phyloP scores from a whole-genome alignment of 23 red algal genomes.

The Chondrus crispus region DNA sequence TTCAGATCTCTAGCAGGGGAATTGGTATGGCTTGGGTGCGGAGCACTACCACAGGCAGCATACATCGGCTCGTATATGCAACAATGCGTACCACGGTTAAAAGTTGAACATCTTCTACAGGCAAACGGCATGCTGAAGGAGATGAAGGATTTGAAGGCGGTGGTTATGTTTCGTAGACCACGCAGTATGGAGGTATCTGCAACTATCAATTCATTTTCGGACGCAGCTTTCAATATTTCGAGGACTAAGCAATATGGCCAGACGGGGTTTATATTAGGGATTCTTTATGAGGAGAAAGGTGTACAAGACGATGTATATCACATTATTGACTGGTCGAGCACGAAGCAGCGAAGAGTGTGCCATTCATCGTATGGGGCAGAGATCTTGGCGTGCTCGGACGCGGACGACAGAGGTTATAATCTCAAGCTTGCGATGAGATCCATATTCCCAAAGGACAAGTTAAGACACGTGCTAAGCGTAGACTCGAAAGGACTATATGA shows the following conservation, averaged over 20 bases:
- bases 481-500: conserved; percentile 18
- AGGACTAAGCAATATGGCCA: background rate
- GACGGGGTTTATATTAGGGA: background rate
- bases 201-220: background rate
- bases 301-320: background rate
- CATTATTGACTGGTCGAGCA: conserved; percentile 11
- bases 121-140: background rate
- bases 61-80: background rate
- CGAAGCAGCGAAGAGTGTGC: background rate
- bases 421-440: background rate
- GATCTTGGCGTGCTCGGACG: conserved; percentile 23
- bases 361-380: conserved; percentile 19
- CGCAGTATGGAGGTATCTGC: background rate
- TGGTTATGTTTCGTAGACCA: background rate
- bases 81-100: background rate
- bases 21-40: background rate
- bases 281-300: background rate
- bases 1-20: background rate
- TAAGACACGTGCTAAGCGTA: background rate
- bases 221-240: conserved; percentile 8
- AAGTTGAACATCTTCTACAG: background rate
- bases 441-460: background rate
- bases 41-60: background rate
- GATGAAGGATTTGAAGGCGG: background rate
- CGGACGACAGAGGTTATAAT: conserved; percentile 1